Evolutionary conservation across 805 yeast species (phyloP), one percentile per base, ranked within the genome.

Genomic region (Wickerhamiella domercqiae): DNA sequence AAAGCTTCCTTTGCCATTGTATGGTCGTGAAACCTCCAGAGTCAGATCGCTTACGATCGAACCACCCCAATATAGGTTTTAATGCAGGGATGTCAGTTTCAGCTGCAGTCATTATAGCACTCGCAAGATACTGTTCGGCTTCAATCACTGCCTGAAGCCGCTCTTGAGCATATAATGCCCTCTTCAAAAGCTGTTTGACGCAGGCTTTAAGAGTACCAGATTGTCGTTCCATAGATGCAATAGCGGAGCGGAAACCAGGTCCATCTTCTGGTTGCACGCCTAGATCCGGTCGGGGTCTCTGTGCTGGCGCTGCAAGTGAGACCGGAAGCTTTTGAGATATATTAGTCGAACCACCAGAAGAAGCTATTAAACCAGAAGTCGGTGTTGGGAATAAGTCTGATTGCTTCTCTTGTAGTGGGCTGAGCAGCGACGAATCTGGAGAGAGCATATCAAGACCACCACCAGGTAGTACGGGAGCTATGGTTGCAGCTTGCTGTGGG

Each of bases 231-330:
- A 63, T 50, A 5, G 50, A 41, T 11, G 57, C 50, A 13, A 63
- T 47, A 3, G 65, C 55, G 16, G 65, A 62, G 15, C 68, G 50
- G 46, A 63, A 63, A 17, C 60, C 50, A 3, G 68, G 68, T 5
- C 68, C 67, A 35, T 63, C 68, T 37, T 62, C 67, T 5, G 61
- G 59, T 38, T 57, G 60, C n/a, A 54, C 46, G 7, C 38, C 40
- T 21, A 49, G 50, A 19, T 50, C 52, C 5, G 59, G 60, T 6
- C 59, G 39, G 3, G 48, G 47, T 13, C 52, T 48, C n/a, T 6
- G 29, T 21, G 25, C 16, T n/a, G 21, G 21, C 17, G 31, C 11
- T 7, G 15, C 31, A 7, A 7, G 7, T 7, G 17, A 7, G 7
- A 17, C 31, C 15, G 31, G 15, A 7, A 17, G 17, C 31, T 7